A percentile compares a stretch with the other conserved stretches of the same genome.
Conservation (phyloP, 1,284 basidiomycete species). For the Sanguinoderma infundibulare region DNA sequence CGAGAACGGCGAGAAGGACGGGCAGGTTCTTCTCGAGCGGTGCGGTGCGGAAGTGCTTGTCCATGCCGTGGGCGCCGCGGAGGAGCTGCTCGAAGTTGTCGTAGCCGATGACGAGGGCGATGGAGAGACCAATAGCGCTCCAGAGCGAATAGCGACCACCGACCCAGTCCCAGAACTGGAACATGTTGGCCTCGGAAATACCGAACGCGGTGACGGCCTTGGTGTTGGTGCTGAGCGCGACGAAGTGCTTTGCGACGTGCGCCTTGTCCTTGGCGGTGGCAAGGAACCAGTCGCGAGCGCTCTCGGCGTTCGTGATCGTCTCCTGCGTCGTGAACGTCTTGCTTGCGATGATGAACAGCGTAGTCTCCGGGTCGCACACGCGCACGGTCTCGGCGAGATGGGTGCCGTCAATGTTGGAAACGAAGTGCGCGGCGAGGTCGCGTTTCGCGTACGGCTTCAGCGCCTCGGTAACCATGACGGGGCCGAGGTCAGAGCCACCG, state of each 20-base stretch:
- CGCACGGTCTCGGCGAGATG: constrained; percentile 92
- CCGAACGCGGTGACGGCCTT: constrained; percentile 95
- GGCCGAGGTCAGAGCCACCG: constrained; percentile 96
- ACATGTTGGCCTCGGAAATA: constrained; percentile 94
- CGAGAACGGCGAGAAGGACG: constrained; percentile 89
- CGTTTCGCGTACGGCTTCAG: constrained; percentile 93
- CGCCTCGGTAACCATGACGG: constrained; percentile 98
- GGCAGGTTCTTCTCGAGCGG: constrained; percentile 93
- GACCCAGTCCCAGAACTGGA: constrained; percentile 99
- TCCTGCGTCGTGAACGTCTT: constrained; percentile 99
- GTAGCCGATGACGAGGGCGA: constrained; percentile 92
- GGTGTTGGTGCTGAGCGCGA: constrained; percentile 96
- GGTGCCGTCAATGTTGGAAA: constrained; percentile 98
- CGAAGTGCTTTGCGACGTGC: constrained; percentile 99
- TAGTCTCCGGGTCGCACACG: constrained; percentile 88
- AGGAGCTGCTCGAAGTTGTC: constrained; percentile 94
- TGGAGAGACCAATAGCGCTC: constrained; percentile 97
- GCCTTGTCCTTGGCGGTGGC: constrained; percentile 80
- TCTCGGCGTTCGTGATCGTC: constrained; percentile 98
- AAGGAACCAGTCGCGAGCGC: constrained; percentile 96
- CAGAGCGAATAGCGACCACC: constrained; percentile 98
- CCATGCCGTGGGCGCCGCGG: constrained; percentile 96
- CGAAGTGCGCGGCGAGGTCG: constrained; percentile 88
- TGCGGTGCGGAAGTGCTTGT: constrained; percentile 92
- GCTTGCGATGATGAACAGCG: constrained; percentile 96